Conservation (phyloP, 129 eudicot species). For the Flaveria bidentis region DNA sequence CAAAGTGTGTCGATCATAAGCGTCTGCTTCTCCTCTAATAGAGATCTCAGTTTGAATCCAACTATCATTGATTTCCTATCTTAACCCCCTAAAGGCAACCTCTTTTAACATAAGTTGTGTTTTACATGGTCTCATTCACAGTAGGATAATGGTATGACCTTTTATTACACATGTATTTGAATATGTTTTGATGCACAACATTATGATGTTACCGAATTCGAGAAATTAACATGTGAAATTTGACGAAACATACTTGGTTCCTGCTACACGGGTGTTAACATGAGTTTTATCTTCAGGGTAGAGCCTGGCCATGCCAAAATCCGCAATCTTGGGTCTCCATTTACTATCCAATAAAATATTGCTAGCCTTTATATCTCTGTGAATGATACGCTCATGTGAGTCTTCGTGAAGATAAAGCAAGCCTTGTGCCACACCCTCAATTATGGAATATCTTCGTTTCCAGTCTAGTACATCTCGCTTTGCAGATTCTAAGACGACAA, state of each 20-base stretch:
- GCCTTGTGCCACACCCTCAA: constrained; percentile 69
- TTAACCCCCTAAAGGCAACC: neutral
- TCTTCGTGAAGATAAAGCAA: constrained; percentile 86
- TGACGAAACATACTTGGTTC: constrained; percentile 67
- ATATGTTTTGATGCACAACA: constrained; percentile 6
- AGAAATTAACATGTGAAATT: neutral
- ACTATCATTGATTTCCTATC: neutral
- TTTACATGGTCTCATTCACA: too few relatives aligned
- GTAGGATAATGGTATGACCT: neutral
- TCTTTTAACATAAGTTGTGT: neutral
- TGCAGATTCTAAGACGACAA: constrained; percentile 42
- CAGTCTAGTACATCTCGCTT: constrained; percentile 57
- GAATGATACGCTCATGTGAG: constrained; percentile 59
- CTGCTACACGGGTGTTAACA: constrained; percentile 85
- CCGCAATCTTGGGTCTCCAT: constrained; percentile 89
- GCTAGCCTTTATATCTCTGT: constrained; percentile 90
- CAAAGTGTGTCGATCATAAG: neutral
- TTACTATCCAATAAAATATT: constrained; percentile 68
- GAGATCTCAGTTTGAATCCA: neutral
- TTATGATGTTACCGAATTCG: neutral
- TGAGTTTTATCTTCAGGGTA: constrained; percentile 76
- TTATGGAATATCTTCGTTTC: constrained; percentile 61
- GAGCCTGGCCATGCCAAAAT: constrained; percentile 90
- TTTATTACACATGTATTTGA: constrained; percentile 5
- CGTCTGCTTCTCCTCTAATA: neutral